These are phyloP conservation scores for Dothiorella sarmentorum DNA, from an alignment of 2,329 filamentous ascomycete genomes.

Conservation along the genomic window DNA sequence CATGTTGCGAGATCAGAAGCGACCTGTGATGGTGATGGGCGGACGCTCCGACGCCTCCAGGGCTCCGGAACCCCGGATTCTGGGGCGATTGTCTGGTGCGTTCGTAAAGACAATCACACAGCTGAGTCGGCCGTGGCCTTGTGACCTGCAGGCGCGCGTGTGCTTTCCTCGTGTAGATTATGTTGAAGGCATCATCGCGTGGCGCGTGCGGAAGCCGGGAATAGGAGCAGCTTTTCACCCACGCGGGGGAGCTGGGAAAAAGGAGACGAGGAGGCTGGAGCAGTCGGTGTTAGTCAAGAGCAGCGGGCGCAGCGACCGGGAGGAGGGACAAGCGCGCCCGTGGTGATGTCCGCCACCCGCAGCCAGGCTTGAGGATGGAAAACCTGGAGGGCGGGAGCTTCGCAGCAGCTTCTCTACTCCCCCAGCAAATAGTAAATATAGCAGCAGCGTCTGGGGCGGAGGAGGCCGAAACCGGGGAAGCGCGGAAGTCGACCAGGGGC, in stretches of 20 bases:
- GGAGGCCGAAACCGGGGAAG: conserved; percentile 15
- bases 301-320: background rate
- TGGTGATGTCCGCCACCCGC: conserved; percentile 2
- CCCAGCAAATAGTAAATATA: conserved; percentile 17
- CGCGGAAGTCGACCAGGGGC: conserved; percentile 3
- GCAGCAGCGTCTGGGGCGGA: background rate
- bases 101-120: conserved; percentile 7
- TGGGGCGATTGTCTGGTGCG: background rate
- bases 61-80: background rate
- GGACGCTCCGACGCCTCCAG: no score
- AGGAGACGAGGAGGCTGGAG: background rate
- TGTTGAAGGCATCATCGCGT: background rate
- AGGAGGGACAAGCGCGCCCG: background rate
- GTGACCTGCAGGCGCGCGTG: conserved; percentile 10
- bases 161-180: conserved; percentile 4
- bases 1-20: background rate
- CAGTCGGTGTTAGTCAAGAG: conserved; percentile 1
- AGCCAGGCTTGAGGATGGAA: background rate
- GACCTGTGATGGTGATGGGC: conserved; percentile 9
- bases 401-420: background rate
- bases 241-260: background rate
- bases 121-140: conserved; percentile 7
- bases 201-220: conserved; percentile 4
- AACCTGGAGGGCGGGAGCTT: conserved; percentile 1
- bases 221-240: background rate